Conservation (phyloP, 2,329 filamentous ascomycete species). For the Xylaria arbuscula region DNA sequence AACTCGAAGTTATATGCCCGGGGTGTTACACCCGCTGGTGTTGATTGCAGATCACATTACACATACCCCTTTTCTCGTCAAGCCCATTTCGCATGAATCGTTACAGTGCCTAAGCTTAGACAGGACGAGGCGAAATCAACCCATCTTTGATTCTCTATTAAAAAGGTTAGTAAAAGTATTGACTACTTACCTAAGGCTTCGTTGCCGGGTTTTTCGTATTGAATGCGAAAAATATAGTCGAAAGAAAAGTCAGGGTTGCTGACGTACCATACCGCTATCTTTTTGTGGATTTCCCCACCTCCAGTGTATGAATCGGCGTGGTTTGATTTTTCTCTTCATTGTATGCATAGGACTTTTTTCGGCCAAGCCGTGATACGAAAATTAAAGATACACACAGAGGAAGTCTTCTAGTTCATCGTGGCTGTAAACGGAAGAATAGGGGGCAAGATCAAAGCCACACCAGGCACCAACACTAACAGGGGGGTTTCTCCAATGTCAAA, state of each 20-base stretch:
- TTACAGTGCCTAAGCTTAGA: neutral
- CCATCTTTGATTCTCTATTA: neutral
- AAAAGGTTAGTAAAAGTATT: neutral
- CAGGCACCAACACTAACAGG: neutral
- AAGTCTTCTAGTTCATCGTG: neutral
- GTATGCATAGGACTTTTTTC: neutral
- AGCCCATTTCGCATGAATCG: constrained; percentile 1
- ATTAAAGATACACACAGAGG: constrained; percentile 7
- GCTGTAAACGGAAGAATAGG: neutral
- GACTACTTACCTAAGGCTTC: neutral
- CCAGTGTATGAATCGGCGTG: neutral
- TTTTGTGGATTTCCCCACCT: too few species aligned
- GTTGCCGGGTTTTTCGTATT: neutral
- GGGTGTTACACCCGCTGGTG: neutral
- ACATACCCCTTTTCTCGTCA: neutral
- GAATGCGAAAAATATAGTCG: neutral
- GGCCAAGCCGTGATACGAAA: constrained; percentile 5
- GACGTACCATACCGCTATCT: neutral
- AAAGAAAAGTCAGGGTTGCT: neutral
- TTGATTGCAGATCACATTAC: neutral
- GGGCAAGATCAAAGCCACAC: neutral
- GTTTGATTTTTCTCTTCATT: neutral
- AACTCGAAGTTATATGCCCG: neutral
- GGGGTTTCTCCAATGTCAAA: neutral
- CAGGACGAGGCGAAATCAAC: neutral